Base-by-base conservation (phyloP, 2,329 filamentous ascomycete species). In the Hymenoscyphus fructigenus region DNA sequence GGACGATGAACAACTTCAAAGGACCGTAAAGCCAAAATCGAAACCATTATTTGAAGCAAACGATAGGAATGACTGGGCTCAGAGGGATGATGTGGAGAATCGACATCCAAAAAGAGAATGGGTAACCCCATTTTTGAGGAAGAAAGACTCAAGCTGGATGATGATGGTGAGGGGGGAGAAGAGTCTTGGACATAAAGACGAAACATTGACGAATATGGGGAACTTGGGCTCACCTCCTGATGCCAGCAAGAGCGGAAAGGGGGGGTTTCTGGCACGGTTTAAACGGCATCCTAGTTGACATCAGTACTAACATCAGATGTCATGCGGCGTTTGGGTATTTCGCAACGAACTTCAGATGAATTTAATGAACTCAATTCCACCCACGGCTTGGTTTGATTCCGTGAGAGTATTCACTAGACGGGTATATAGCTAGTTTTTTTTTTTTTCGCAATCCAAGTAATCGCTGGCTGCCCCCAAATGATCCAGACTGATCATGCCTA, bases 1-100 rank as follows among this genome's bases (percentile, higher is more conserved):
- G 66, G 69, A 71, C 4, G 62, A 70, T 26, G 62, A 70, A 32
- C 63, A 65, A n/a, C 44, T 50, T 50, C 68, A 67, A n/a, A 59
- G 32, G 34, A 29, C 29, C 23, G 44, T 55, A 57, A 47, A 44
- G 55, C 14, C 61, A 14, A 70, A 65, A 57, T 23, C 57, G 20
- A 69, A 66, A 34, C 60, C 64, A 32, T 28, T 55, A 26, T 61
- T 63, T 17, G 67, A 72, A 53, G 59, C 57, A 36, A 67, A 61
- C 32, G 70, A 74, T 57, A 63, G 70, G 23, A 69, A 71, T 59
- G 84, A 88, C 73, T 88, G 85, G 85, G 83, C 83, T 34, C 85
- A 88, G 72, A 82, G 80, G 69, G 85, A 87, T 67, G 66, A 64
- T 38, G 61, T 41, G 5, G 66, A 67, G 59, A 70, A 17, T 59